These are phyloP conservation scores for Ustilaginoidea virens DNA, from an alignment of 2,329 filamentous ascomycete species.

Conservation along the genomic window DNA sequence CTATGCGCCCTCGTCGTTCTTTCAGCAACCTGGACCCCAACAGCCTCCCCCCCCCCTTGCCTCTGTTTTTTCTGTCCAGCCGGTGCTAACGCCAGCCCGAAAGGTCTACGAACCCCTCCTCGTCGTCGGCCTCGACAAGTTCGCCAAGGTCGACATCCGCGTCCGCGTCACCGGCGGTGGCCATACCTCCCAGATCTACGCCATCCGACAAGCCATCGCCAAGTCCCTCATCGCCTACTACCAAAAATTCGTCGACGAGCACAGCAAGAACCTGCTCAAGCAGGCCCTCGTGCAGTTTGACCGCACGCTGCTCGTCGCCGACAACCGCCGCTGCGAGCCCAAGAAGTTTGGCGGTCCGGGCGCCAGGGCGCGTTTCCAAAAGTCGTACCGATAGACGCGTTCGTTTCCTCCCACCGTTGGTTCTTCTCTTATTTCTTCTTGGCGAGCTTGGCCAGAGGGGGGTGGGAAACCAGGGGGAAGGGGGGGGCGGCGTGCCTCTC, in stretches of 20 bases:
- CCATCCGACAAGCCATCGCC: conserved; percentile 96
- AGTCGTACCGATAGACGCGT: conserved; percentile 84
- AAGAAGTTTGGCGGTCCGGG: conserved; percentile 95
- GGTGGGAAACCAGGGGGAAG: too few relatives aligned
- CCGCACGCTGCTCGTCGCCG: conserved; percentile 92
- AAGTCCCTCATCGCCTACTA: conserved; percentile 73
- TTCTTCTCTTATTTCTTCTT: conserved; percentile 1
- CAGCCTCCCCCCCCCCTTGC: neutral
- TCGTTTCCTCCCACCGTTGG: neutral
- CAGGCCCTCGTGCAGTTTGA: conserved; percentile 91
- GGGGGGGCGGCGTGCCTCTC: too few relatives aligned
- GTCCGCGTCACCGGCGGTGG: conserved; percentile 94
- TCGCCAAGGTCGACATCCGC: conserved; percentile 91
- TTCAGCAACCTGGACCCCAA: too few relatives aligned
- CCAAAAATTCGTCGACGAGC: conserved; percentile 99
- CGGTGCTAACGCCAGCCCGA: neutral
- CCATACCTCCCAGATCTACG: conserved; percentile 95
- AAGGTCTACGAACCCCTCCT: conserved; percentile 97
- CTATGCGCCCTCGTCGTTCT: too few relatives aligned
- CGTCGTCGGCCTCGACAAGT: conserved; percentile 94
- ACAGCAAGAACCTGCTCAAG: conserved; percentile 99
- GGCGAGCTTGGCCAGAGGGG: too few relatives aligned
- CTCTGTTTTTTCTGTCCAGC: neutral
- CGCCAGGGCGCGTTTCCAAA: conserved; percentile 95
- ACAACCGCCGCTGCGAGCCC: conserved; percentile 97